phyloP scores from a whole-genome alignment of 306 rosid genomes.

The Abrus pulchellus region DNA sequence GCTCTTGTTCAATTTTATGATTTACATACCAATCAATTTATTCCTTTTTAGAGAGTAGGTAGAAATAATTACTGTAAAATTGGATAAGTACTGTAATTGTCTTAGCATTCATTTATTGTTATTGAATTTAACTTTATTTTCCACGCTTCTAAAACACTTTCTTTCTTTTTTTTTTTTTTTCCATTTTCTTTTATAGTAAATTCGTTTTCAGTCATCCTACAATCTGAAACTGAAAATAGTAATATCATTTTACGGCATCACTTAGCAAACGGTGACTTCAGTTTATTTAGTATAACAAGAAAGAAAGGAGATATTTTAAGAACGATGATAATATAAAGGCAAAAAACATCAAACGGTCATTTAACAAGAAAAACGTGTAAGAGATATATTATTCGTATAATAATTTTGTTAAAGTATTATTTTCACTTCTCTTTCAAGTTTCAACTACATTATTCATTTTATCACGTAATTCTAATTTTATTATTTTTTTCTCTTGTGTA shows the following conservation, averaged over 20 bases:
- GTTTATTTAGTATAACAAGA: neutral
- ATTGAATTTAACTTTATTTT: constrained; percentile 8
- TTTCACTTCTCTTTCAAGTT: too few relatives aligned
- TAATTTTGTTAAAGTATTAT: too few relatives aligned
- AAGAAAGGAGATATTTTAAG: neutral
- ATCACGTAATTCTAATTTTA: too few relatives aligned
- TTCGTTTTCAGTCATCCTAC: neutral
- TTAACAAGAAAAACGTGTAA: neutral
- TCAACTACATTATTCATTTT: too few relatives aligned
- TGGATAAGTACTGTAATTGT: neutral
- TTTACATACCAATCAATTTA: neutral
- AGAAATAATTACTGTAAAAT: neutral
- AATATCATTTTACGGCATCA: constrained; percentile 1
- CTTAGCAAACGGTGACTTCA: neutral
- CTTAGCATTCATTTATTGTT: constrained; percentile 31
- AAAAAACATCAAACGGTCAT: neutral
- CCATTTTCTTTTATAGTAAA: neutral
- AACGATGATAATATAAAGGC: neutral
- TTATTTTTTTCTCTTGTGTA: too few relatives aligned
- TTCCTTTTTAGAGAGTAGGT: constrained; percentile 5
- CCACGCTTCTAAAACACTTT: neutral
- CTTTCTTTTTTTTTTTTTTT: too few relatives aligned
- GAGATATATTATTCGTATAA: too few relatives aligned
- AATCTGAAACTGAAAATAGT: constrained; percentile 6
- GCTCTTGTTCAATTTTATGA: constrained; percentile 1